Percentiles rank a stretch among this genome's conserved stretches.
phyloP scores from a whole-genome alignment of 1,284 basidiomycete genomes.

The Schizopora paradoxa region DNA sequence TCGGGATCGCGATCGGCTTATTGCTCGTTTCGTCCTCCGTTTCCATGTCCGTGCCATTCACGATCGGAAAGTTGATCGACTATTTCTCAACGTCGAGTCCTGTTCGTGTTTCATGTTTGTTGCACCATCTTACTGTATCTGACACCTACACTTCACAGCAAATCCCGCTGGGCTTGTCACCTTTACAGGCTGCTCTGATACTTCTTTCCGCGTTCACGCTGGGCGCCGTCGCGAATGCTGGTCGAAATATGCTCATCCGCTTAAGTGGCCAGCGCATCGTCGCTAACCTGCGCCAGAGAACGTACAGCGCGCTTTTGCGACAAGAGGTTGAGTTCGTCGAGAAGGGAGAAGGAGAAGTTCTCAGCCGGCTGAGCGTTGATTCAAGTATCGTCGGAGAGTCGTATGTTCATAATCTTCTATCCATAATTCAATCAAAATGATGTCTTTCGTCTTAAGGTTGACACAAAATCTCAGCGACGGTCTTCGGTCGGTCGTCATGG shows the following conservation, averaged over 20 bases:
- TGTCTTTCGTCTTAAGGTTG: conserved; percentile 45
- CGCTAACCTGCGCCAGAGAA: conserved; percentile 77
- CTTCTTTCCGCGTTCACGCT: conserved; percentile 80
- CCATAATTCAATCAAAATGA: conserved; percentile 8
- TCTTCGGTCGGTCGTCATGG: conserved; percentile 81
- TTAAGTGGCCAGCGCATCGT: conserved; percentile 90
- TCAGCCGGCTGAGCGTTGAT: conserved; percentile 89
- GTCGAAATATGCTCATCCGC: conserved; percentile 85
- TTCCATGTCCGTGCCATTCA: conserved; percentile 87
- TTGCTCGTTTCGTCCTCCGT: conserved; percentile 71
- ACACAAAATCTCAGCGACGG: conserved; percentile 93
- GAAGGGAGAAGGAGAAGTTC: conserved; percentile 88
- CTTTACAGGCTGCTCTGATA: conserved; percentile 74
- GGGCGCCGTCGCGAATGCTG: conserved; percentile 86
- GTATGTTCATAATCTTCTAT: conserved; percentile 34
- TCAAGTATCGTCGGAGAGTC: conserved; percentile 94
- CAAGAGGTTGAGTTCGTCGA: conserved; percentile 95
- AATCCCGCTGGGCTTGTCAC: conserved; percentile 72
- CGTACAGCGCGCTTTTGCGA: conserved; percentile 74
- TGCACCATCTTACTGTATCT: background rate
- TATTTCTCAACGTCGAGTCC: conserved; percentile 74
- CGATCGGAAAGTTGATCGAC: conserved; percentile 88
- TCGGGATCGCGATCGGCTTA: conserved; percentile 65
- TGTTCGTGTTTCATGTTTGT: conserved; percentile 39
- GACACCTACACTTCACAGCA: conserved; percentile 37